Base-by-base conservation (phyloP, 2,329 filamentous ascomycete genomes). In the Colletotrichum paranaense region DNA sequence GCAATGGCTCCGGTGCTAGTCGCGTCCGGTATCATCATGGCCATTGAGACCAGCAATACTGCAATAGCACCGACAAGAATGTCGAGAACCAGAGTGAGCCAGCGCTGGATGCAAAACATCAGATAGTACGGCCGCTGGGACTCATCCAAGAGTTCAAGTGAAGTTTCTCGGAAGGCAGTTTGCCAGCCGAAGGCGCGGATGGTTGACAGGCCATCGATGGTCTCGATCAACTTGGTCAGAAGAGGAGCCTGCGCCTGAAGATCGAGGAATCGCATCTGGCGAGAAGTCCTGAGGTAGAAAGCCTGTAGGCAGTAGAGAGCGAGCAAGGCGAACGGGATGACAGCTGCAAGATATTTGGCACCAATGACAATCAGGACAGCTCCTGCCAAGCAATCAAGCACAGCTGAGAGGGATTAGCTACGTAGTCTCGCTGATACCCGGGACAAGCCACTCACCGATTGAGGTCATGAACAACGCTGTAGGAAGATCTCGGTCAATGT, bases 241-340 rank as follows among this genome's bases (percentile, higher is more conserved):
- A 91, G 80, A 0, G 84, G 85, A 0, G 88, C 83, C 60, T 86
- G 86, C 0, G 88, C 84, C 74, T 91, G 88, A 1, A 91, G 81
- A 62, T 91, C 89, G 32, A 91, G 77, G 14, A 88, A 83, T 49
- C 88, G 86, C 3, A 91, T 80, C 75, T 91, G 89, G 0, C 89
- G 84, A 0, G 89, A 90, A 0, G 89, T 90, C 6, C 86, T 83
- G 1, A 91, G 81, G 28, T 79, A 79, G 26, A 77, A 57, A 8
- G 76, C 77, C 38, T 82, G 80, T 9, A 81, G 58, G 3, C 77
- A n/a, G 32, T 74, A 78, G 6, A 82, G 64, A 1, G 76, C 65
- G 4, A 75, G 9, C 3, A 79, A 24, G 2, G 72, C 73, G 4
- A 85, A 68, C 0, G 89, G 88, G n/a, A 90, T 81, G 0, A 82